Percentiles rank a stretch among this genome's conserved stretches.
Conservation (phyloP, 2,329 filamentous ascomycete species). For the Verruconis gallopava region DNA sequence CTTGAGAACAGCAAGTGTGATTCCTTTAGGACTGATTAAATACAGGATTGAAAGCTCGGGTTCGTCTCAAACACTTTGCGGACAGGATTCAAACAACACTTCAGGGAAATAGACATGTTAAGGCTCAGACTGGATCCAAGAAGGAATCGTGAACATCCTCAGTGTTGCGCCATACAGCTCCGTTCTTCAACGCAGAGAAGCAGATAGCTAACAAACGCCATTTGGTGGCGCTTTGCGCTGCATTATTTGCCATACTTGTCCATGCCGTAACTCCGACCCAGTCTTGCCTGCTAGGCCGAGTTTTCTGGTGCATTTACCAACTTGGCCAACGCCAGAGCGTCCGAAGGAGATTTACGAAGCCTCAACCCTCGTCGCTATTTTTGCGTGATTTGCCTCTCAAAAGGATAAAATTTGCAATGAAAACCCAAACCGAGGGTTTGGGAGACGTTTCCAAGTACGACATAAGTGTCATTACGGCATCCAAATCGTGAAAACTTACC, state of each 20-base stretch:
- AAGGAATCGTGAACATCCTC: no score
- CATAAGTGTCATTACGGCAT: constrained; percentile 60
- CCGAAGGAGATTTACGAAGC: constrained; percentile 38
- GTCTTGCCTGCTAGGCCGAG: constrained; percentile 57
- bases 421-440: constrained; percentile 54
- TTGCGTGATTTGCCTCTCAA: constrained; percentile 50
- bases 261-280: constrained; percentile 53
- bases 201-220: constrained; percentile 43
- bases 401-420: constrained; percentile 52
- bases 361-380: constrained; percentile 14
- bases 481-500: constrained; percentile 77
- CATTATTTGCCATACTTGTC: constrained; percentile 44
- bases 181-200: constrained; percentile 58
- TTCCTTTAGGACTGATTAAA: no score
- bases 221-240: constrained; percentile 40
- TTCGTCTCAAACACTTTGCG: not conserved
- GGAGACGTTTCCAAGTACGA: constrained; percentile 58
- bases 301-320: constrained; percentile 59
- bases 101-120: constrained; percentile 22
- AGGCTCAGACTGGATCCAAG: no score
- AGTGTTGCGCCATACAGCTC: no score
- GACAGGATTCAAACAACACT: constrained; percentile 8
- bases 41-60: no score
- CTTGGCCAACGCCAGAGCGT: constrained; percentile 45
- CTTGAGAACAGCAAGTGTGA: no score